Evolutionary conservation across 192 early-diverging fungal species (phyloP).

Genomic region (Powellomyces hirtus): DNA sequence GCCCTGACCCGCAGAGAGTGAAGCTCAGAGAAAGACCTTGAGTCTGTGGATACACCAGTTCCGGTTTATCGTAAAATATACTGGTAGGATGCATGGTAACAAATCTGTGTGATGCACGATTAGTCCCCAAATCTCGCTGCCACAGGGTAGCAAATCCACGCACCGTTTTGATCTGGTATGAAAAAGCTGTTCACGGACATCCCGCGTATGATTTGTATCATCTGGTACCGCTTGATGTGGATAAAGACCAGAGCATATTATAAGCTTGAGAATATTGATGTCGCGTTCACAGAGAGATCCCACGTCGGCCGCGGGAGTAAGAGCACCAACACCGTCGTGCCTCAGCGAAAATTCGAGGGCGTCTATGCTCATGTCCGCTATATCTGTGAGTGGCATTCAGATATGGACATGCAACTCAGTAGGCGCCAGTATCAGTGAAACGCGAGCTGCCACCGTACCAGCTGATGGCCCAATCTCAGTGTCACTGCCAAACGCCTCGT

Average conservation of each 20-base stretch:
- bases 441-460: no score
- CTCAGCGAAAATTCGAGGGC: conserved; percentile 62
- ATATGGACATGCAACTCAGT: not conserved
- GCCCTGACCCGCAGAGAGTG: no score
- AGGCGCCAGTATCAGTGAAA: not conserved
- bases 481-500: conserved; percentile 27
- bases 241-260: conserved; percentile 64
- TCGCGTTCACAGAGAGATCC: conserved; percentile 36
- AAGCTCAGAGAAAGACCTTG: no score
- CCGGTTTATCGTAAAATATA: conserved; percentile 56
- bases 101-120: no score
- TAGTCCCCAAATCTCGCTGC: no score
- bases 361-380: conserved; percentile 43
- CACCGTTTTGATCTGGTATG: conserved; percentile 58
- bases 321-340: conserved; percentile 42
- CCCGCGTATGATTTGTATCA: conserved; percentile 57
- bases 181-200: conserved; percentile 52
- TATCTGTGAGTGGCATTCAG: no score
- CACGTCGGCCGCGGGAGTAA: conserved; percentile 42
- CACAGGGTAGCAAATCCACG: no score
- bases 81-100: conserved; percentile 64
- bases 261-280: conserved; percentile 56
- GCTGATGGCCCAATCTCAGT: no score
- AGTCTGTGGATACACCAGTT: conserved; percentile 48
- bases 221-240: conserved; percentile 65